Base-by-base conservation (phyloP, 257 asterid species). In the Buddleja alternifolia region DNA sequence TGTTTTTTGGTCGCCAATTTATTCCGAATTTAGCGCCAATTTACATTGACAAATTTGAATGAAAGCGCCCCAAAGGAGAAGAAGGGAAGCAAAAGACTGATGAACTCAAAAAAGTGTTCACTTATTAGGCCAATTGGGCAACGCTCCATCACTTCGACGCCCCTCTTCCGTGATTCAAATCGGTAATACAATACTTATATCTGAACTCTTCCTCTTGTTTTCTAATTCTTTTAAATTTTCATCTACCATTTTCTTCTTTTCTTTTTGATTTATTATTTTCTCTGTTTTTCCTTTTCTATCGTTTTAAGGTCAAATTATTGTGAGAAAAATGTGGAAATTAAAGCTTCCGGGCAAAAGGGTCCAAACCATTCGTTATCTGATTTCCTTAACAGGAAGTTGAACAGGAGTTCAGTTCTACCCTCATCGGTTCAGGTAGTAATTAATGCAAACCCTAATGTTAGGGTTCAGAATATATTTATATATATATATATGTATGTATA, bases 361-460 rank as follows among this genome's bases (percentile, higher is more conserved):
- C 77, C 95, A 0, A 41, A 42, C 17, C 67, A 82, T 36, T 85
- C 96, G 36, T 67, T 92, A 3, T 87, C 96, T 0, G 96, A 87
- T 25, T 92, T 78, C 70, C 86, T 92, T 14, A 77, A 80, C 77
- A 76, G 73, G 76, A 92, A 82, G 73, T 69, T 92, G 81, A 86
- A 81, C 50, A 78, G 75, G 73, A 77, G 78, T 78, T 81, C 94
- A 59, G 88, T 64, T 25, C 77, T 84, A 0, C 93, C 88, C 11
- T 73, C 79, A 10, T 79, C 92, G 1, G 69, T 62, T 59, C 80
- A 75, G 83, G 95, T 90, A 74, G 48, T 61, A 37, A 16, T 53
- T 24, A n/a, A n/a, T n/a, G 19, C 7, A 53, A 23, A 23, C 9
- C 12, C 4, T 48, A 46, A 55, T 24, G 16, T 29, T 41, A 54